A percentile compares a stretch with the other conserved stretches of the same genome.
phyloP scores from a whole-genome alignment of 73 alveolate genomes.

The Diophrys sp. region DNA sequence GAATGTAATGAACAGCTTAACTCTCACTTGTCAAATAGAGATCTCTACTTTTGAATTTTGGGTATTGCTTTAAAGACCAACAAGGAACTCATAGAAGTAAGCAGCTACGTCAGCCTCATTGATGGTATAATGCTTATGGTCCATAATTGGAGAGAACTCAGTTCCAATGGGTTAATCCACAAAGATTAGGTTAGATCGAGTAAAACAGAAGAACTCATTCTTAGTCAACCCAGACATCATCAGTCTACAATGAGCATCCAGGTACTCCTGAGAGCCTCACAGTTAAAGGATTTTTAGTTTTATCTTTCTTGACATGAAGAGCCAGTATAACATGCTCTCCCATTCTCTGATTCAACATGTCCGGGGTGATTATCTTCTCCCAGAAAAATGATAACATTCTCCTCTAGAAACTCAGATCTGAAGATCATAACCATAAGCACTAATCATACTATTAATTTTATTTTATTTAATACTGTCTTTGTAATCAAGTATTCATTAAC shows the following conservation, averaged over 20 bases:
- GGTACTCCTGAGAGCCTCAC: slow-evolving; percentile 90
- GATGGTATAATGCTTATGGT: slow-evolving; percentile 19
- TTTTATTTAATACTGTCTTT: no score
- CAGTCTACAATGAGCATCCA: slow-evolving; percentile 74
- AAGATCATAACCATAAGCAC: no score
- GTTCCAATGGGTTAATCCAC: slow-evolving; percentile 66
- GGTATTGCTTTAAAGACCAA: slow-evolving; percentile 72
- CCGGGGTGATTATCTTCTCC: slow-evolving; percentile 51
- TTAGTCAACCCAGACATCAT: slow-evolving; percentile 33
- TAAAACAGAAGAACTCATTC: slow-evolving; percentile 35
- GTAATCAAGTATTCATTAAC: no score
- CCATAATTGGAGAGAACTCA: slow-evolving; percentile 36
- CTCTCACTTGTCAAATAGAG: slow-evolving; percentile 85
- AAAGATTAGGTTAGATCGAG: slow-evolving; percentile 20
- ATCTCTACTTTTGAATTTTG: slow-evolving; percentile 64
- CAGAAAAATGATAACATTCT: no score
- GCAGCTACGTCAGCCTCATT: slow-evolving; percentile 62
- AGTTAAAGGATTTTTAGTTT: slow-evolving; percentile 64
- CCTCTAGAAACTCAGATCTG: no score
- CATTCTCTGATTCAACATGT: slow-evolving; percentile 17
- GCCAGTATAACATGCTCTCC: slow-evolving; percentile 62
- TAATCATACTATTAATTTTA: no score
- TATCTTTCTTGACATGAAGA: slow-evolving; percentile 35
- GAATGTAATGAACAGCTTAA: slow-evolving; percentile 93
- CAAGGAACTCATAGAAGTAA: slow-evolving; percentile 47